phyloP scores from a whole-genome alignment of 257 asterid species.

The Ophiorrhiza pumila region DNA sequence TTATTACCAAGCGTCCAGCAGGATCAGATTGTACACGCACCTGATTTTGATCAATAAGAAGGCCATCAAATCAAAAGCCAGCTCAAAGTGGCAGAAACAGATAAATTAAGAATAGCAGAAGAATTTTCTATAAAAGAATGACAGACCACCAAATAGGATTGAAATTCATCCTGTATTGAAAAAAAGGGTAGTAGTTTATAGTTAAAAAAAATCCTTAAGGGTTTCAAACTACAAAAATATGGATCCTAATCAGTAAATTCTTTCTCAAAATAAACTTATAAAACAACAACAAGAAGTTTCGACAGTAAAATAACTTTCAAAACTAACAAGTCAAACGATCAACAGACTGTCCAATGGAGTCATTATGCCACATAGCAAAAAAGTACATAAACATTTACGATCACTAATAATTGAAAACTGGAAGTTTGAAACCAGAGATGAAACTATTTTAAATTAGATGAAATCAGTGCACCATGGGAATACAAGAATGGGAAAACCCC shows the following conservation, averaged over 20 bases:
- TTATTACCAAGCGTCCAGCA: slow-evolving; percentile 89
- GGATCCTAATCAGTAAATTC: not conserved
- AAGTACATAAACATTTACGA: too few species aligned
- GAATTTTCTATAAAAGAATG: not conserved
- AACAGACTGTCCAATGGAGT: not conserved
- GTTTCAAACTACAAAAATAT: not conserved
- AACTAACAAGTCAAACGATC: not conserved
- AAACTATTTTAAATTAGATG: not conserved
- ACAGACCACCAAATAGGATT: not conserved
- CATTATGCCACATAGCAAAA: not conserved
- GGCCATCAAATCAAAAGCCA: not conserved
- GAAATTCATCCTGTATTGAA: not conserved
- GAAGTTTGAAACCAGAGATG: not conserved
- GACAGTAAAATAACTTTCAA: not conserved
- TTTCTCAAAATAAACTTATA: not conserved
- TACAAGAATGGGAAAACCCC: too few species aligned
- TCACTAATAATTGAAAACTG: too few species aligned
- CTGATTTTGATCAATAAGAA: slow-evolving; percentile 29
- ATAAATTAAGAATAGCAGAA: not conserved
- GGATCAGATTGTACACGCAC: slow-evolving; percentile 96
- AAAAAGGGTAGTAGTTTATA: too few species aligned
- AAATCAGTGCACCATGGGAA: not conserved
- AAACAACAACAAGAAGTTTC: not conserved
- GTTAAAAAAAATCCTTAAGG: too few species aligned
- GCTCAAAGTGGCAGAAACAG: not conserved